Base-by-base conservation (phyloP, 139 green algal genomes). In the Penium margaritaceum region DNA sequence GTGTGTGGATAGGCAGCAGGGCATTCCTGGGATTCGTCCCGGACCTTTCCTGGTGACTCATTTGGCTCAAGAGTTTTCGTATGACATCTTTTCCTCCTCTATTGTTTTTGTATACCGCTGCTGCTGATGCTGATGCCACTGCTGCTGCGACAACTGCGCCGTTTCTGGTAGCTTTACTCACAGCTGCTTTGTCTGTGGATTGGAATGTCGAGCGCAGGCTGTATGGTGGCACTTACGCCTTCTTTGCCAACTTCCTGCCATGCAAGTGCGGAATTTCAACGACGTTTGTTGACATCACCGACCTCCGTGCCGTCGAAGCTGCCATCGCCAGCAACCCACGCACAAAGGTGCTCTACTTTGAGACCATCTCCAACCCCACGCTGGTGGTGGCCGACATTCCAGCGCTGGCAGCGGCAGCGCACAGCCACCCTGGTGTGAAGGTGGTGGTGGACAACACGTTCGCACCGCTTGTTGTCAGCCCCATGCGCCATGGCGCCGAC, bases 401-500 rank as follows among this genome's bases (percentile, higher is more conserved):
- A 0, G 55, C 53, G 0, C 78, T 92, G 34, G 80, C 84, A 1
- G 44, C 70, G 35, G 36, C 89, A 19, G 83, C 87, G 0, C 85
- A 86, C 46, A 36, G 27, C 5, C 61, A 67, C 51, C n/a, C n/a
- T n/a, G 46, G 37, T 19, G 34, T 37, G 34, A 33, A 64, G 36
- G 77, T 93, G 44, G 84, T 93, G 33, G 88, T 92, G 32, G 87
- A 92, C 85, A 92, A 92, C 84, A 92, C 87, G 0, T 92, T 92
- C 78, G 83, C 85, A 2, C 85, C 88, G 0, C 27, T 85, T 9
- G 33, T 86, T 0, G 54, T 93, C 1, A 87, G 82, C 0, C 88
- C 88, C 19, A 32, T 66, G 0, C 37, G 43, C 9, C 78, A 67
- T 33, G 88, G 88, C 5, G 88, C 87, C 0, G 88, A 93, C 53